Percentiles rank a stretch among this genome's conserved stretches.
Evolutionary conservation across 177 flowering plant genomes (phyloP).

Genomic region (Vitis hybrid): DNA sequence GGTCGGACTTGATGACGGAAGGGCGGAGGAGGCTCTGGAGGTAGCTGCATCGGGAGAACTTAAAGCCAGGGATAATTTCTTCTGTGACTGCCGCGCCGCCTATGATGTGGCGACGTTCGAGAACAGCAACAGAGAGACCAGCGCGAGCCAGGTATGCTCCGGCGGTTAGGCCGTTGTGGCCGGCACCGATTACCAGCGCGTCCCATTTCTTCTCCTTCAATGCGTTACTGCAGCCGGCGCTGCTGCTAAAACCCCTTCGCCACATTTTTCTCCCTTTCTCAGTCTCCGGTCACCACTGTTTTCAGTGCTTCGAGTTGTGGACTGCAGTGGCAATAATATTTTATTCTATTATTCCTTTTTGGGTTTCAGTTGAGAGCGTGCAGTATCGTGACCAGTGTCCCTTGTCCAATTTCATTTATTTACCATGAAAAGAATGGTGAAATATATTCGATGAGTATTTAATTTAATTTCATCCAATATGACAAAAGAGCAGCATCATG

Average conservation of each 20-base stretch:
- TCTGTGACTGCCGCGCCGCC: constrained; percentile 99
- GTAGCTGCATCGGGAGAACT: constrained; percentile 95
- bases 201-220: constrained; percentile 75
- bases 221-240: constrained; percentile 14
- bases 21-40: constrained; percentile 99
- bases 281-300: too few relatives aligned
- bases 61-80: constrained; percentile 90
- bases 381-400: too few relatives aligned
- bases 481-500: too few relatives aligned
- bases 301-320: too few relatives aligned
- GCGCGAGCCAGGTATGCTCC: constrained; percentile 91
- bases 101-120: constrained; percentile 87
- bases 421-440: too few relatives aligned
- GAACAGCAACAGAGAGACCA: constrained; percentile 92
- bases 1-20: constrained; percentile 55
- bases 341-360: too few relatives aligned
- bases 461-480: too few relatives aligned
- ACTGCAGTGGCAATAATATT: too few relatives aligned
- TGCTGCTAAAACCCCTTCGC: constrained; percentile 34
- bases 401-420: too few relatives aligned
- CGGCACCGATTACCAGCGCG: constrained; percentile 86
- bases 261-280: constrained; percentile 30
- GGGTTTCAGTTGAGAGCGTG: too few relatives aligned
- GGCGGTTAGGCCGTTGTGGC: constrained; percentile 95
- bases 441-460: too few relatives aligned